These are phyloP conservation scores for Penicillium sp. DNA, from an alignment of 2,329 filamentous ascomycete genomes.

Conservation along the genomic window DNA sequence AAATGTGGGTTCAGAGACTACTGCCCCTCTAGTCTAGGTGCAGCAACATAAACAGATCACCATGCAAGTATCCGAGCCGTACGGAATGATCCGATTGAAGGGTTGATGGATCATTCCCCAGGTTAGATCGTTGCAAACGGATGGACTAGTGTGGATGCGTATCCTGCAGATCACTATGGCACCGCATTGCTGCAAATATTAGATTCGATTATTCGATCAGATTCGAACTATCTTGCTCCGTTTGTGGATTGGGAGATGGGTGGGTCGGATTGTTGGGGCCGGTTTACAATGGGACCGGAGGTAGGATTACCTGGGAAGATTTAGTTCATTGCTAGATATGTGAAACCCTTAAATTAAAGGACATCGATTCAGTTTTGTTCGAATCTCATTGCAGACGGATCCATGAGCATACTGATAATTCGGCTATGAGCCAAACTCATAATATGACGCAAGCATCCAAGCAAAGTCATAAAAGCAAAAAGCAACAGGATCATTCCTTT, in stretches of 20 bases:
- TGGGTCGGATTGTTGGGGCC: neutral
- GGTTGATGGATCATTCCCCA: neutral
- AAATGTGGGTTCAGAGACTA: neutral
- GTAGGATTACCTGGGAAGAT: neutral
- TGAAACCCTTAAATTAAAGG: neutral
- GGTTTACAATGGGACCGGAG: slow-evolving; percentile 1
- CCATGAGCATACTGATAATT: neutral
- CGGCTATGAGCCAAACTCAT: neutral
- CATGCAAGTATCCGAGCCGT: neutral
- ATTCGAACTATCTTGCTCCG: neutral
- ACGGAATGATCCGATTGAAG: neutral
- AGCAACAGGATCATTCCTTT: slow-evolving; percentile 1
- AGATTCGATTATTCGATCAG: neutral
- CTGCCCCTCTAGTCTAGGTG: neutral
- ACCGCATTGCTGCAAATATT: neutral
- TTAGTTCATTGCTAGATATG: neutral
- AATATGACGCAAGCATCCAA: neutral
- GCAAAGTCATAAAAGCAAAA: neutral
- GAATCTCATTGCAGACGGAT: neutral
- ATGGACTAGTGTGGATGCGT: neutral
- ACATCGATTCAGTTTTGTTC: neutral
- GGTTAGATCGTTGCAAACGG: neutral
- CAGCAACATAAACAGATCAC: neutral
- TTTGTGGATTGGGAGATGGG: neutral
- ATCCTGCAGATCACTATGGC: no score